Conservation (phyloP, 257 asterid genomes). For the Salvia splendens region DNA sequence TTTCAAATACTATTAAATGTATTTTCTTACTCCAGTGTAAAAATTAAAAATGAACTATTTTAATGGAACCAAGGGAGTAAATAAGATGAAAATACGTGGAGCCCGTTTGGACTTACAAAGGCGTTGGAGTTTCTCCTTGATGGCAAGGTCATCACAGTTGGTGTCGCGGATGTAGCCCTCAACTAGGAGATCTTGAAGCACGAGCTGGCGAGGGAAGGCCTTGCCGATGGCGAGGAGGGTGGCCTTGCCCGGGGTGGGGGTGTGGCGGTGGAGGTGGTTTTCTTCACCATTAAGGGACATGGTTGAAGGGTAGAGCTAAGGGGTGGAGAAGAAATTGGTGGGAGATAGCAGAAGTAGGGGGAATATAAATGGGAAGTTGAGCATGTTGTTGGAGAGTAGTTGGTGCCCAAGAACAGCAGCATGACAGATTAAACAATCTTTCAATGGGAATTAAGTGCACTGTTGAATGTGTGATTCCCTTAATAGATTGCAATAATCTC, state of each 20-base stretch:
- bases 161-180: conserved; percentile 90
- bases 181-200: conserved; percentile 79
- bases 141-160: conserved; percentile 62
- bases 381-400: conserved; percentile 56
- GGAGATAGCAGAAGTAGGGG: conserved; percentile 20
- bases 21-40: too few species aligned
- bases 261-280: conserved; percentile 33
- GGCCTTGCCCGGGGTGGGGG: conserved; percentile 74
- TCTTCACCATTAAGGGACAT: conserved; percentile 50
- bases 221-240: conserved; percentile 78
- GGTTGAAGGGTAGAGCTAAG: background rate
- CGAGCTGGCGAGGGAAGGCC: conserved; percentile 81
- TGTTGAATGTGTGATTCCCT: conserved; percentile 28
- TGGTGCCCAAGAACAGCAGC: conserved; percentile 51
- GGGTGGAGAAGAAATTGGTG: conserved; percentile 19
- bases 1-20: too few species aligned
- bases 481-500: conserved; percentile 39
- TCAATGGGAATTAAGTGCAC: background rate
- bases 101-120: conserved; percentile 50
- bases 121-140: conserved; percentile 80
- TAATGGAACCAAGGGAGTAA: too few species aligned
- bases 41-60: too few species aligned
- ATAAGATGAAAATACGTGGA: background rate
- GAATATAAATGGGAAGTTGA: conserved; percentile 39
- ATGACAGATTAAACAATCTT: conserved; percentile 48